phyloP scores from a whole-genome alignment of 495 filamentous ascomycete genomes.

The Penicillium coffeae region DNA sequence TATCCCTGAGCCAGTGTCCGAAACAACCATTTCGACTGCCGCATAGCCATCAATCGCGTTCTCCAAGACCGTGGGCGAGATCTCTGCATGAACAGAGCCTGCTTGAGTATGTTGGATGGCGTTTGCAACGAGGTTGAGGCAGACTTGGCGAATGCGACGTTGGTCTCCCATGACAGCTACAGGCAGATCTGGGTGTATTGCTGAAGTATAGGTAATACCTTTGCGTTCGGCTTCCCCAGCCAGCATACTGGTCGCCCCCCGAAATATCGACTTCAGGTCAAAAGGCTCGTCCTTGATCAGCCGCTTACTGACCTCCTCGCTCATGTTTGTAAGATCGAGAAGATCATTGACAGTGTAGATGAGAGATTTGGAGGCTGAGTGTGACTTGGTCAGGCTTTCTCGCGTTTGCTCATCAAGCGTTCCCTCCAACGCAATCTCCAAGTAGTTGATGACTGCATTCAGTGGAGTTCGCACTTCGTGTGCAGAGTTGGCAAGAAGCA shows the following conservation, averaged over 20 bases:
- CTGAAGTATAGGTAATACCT: not conserved
- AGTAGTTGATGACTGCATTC: conserved; percentile 89
- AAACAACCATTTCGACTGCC: conserved; percentile 63
- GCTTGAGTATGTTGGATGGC: not conserved
- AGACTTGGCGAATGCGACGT: not conserved
- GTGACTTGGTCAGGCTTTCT: conserved; percentile 65
- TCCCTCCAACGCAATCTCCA: conserved; percentile 86
- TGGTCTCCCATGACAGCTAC: not conserved
- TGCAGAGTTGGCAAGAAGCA: conserved; percentile 81
- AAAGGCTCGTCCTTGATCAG: conserved; percentile 2
- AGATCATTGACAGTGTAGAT: conserved; percentile 93
- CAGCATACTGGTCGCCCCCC: not conserved
- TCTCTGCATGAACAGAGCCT: not conserved
- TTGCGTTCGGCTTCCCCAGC: conserved; percentile 1
- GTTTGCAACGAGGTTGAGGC: not conserved
- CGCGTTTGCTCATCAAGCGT: conserved; percentile 73
- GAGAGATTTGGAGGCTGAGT: conserved; percentile 85
- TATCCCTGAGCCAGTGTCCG: conserved; percentile 79
- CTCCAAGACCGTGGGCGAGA: conserved; percentile 46
- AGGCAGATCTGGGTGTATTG: not conserved
- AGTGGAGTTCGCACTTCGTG: conserved; percentile 88
- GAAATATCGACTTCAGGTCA: not conserved
- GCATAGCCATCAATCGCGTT: not conserved
- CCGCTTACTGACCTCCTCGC: not conserved
- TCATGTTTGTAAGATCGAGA: conserved; percentile 47